Evolutionary conservation across 345 rosid species (phyloP), one percentile per base, ranked within the genome.

Genomic region (Salix purpurea): DNA sequence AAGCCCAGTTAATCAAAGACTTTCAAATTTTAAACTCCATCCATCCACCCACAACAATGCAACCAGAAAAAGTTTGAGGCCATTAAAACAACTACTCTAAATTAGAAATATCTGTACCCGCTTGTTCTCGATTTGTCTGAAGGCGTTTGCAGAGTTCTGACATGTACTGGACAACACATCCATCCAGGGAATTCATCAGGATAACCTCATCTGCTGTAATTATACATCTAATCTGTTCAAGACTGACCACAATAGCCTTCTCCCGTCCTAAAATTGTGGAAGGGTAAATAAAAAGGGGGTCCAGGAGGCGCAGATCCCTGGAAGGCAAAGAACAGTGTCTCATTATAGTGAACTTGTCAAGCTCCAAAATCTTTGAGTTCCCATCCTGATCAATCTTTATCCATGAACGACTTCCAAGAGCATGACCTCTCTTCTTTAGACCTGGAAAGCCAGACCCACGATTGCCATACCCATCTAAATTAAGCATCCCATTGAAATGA

Each of bases 201-300:
- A 96, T 79, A 77, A 89, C 98, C 85, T 96, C 99, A 42, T 96
- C 98, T 0, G 98, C 94, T 34, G 98, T 93, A 79, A 96, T 96
- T 70, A 96, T 89, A 74, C 99, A 93, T 74, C 99, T 89, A 77
- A 96, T 90, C 83, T 93, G 96, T 81, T 91, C 98, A 75, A 96
- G 97, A 80, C 87, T 93, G 30, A 91, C 96, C 65, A 93, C 98
- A 80, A 96, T 90, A 21, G 97, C 98, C 85, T 90, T 96, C 87
- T 93, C 99, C 67, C 98, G 88, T 40, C 99, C 94, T 77, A 95
- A 82, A 74, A 95, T 90, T 26, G 97, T 88, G 5, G 98, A 91
- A 4, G 98, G 96, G 79, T 95, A 95, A 37, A 95, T 95, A 83
- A 95, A 95, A 84, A 96, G 84, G 74, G 99, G 99, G 79, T 96